Evolutionary conservation across 2,329 filamentous ascomycete genomes (phyloP).

Genomic region (Claviceps sp.): DNA sequence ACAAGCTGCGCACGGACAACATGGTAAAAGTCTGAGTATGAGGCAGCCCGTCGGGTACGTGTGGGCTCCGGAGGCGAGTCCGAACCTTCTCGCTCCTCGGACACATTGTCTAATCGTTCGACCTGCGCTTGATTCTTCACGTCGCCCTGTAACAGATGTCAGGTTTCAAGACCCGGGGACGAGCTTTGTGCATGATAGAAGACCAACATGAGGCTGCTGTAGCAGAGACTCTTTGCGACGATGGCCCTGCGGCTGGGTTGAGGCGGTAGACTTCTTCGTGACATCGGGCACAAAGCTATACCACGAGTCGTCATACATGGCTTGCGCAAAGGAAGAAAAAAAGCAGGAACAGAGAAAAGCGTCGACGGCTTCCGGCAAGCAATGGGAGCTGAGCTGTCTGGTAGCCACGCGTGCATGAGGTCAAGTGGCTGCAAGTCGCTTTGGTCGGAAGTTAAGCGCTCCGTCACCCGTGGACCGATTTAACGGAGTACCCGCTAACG

Average conservation of each 20-base stretch:
- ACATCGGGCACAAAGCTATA: conserved; percentile 61
- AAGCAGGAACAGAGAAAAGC: not conserved
- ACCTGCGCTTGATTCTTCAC: conserved; percentile 34
- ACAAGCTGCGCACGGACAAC: conserved; percentile 43
- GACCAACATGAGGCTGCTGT: conserved; percentile 48
- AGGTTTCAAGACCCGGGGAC: conserved; percentile 9
- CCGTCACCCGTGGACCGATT: not conserved
- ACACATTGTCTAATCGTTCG: conserved; percentile 43
- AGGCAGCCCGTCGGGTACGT: conserved; percentile 53
- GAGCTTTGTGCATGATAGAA: not conserved
- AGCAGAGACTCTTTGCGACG: conserved; percentile 57
- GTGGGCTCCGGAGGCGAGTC: conserved; percentile 54
- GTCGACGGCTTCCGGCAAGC: not conserved
- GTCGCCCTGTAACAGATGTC: conserved; percentile 31
- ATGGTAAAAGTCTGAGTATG: conserved; percentile 63
- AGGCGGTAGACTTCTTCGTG: conserved; percentile 33
- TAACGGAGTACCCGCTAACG: no score
- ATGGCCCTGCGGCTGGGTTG: conserved; percentile 36
- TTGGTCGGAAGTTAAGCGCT: conserved; percentile 4
- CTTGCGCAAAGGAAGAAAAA: conserved; percentile 7
- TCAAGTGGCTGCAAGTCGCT: no score
- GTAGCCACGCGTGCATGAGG: conserved; percentile 12
- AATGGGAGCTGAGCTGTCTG: conserved; percentile 7
- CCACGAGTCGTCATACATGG: conserved; percentile 76
- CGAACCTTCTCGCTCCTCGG: conserved; percentile 41